Evolutionary conservation across 352 stramenopile genomes (phyloP).

Genomic region (Heterotrichella gracilis): DNA sequence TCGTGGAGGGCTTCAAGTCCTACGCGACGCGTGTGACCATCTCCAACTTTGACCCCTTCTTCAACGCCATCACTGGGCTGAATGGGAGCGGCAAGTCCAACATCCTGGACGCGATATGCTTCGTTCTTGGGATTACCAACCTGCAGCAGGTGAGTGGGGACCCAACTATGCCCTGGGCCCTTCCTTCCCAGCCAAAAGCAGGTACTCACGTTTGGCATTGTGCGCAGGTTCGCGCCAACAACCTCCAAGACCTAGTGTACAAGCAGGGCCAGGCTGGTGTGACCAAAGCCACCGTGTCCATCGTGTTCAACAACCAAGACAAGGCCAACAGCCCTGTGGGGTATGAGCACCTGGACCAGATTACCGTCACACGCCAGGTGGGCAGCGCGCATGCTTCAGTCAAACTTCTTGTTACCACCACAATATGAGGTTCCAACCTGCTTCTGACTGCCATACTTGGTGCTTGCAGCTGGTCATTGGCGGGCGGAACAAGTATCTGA

Average conservation of each 20-base stretch:
- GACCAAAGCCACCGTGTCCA: slow-evolving; percentile 88
- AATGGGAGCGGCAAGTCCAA: slow-evolving; percentile 98
- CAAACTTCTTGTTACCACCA: too few relatives aligned
- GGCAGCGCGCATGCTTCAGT: too few relatives aligned
- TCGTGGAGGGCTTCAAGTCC: slow-evolving; percentile 98
- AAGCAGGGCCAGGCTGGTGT: slow-evolving; percentile 94
- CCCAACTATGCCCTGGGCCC: background rate
- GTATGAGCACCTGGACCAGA: slow-evolving; percentile 85
- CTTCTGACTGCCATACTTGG: too few relatives aligned
- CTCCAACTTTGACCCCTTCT: slow-evolving; percentile 83
- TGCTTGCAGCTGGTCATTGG: slow-evolving; percentile 66
- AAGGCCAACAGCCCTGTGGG: slow-evolving; percentile 49
- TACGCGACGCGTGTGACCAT: slow-evolving; percentile 92
- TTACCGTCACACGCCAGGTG: slow-evolving; percentile 65
- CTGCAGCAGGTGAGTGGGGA: slow-evolving; percentile 62
- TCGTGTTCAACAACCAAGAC: slow-evolving; percentile 95
- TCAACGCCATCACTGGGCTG: slow-evolving; percentile 97
- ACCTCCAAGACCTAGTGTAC: slow-evolving; percentile 97
- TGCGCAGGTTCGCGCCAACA: slow-evolving; percentile 84
- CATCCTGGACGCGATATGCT: slow-evolving; percentile 96
- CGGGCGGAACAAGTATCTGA: slow-evolving; percentile 95
- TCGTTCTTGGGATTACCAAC: slow-evolving; percentile 96
- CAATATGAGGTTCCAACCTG: too few relatives aligned
- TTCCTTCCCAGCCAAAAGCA: background rate
- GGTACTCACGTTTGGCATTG: slow-evolving; percentile 13